Percentiles rank a stretch among this genome's conserved stretches.
These are phyloP conservation scores for Trematosphaeria pertusa DNA, from an alignment of 2,329 filamentous ascomycete species.

Conservation along the genomic window DNA sequence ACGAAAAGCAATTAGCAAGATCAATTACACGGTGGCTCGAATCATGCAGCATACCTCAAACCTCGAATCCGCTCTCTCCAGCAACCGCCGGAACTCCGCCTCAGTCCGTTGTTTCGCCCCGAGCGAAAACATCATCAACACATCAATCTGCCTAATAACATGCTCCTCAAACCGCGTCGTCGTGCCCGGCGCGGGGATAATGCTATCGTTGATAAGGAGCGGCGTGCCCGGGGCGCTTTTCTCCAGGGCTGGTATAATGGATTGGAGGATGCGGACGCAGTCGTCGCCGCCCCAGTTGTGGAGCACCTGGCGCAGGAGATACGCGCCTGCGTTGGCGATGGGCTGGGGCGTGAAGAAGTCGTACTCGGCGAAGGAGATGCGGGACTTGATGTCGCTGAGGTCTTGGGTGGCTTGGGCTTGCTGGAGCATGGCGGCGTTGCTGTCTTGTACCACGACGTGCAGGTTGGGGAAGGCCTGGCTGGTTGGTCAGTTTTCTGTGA, in stretches of 20 bases:
- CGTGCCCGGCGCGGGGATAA: conserved; percentile 30
- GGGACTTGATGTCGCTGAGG: conserved; percentile 10
- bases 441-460: conserved; percentile 23
- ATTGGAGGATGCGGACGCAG: conserved; percentile 40
- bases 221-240: conserved; percentile 24
- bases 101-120: background rate
- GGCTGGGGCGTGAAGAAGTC: conserved; percentile 50
- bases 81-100: background rate
- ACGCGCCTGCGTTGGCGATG: conserved; percentile 35
- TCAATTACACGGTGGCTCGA: no score
- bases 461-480: conserved; percentile 13
- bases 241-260: conserved; percentile 41
- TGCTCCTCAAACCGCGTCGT: conserved; percentile 23
- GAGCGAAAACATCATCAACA: conserved; percentile 29
- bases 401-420: conserved; percentile 4
- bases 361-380: conserved; percentile 40
- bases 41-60: no score
- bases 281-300: conserved; percentile 51
- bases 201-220: conserved; percentile 40
- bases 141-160: conserved; percentile 33
- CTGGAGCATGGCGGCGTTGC: conserved; percentile 12
- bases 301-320: conserved; percentile 47
- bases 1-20: no score
- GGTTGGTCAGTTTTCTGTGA: background rate
- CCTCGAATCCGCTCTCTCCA: background rate